Evolutionary conservation across 2,329 filamentous ascomycete species (phyloP).

Genomic region (Gliomastix tumulicola): DNA sequence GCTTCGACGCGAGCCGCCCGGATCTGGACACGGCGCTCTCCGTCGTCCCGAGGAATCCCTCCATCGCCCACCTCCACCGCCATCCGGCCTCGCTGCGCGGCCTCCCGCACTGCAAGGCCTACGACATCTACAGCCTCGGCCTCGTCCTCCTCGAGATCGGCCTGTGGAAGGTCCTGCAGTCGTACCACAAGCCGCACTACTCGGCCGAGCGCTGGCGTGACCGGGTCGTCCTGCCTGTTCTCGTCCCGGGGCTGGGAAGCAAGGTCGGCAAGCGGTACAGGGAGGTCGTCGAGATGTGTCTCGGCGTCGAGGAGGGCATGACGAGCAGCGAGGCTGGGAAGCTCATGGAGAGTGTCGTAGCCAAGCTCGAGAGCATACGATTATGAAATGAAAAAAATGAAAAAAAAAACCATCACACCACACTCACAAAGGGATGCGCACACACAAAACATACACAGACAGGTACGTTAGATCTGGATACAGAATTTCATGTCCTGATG

Average conservation of each 20-base stretch:
- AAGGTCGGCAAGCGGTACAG: constrained; percentile 32
- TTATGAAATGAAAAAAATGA: too few species aligned
- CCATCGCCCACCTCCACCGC: constrained; percentile 35
- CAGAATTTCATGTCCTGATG: too few species aligned
- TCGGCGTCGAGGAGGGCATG: constrained; percentile 27
- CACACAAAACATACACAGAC: too few species aligned
- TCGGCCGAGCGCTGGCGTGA: constrained; percentile 33
- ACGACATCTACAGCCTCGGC: constrained; percentile 46
- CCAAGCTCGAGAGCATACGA: constrained; percentile 27
- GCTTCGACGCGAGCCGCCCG: constrained; percentile 49
- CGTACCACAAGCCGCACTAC: constrained; percentile 32
- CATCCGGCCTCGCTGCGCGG: constrained; percentile 34
- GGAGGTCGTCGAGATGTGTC: constrained; percentile 32
- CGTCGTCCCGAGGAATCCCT: constrained; percentile 31
- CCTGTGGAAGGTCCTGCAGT: constrained; percentile 35
- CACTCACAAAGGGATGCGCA: too few species aligned
- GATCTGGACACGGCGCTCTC: constrained; percentile 43
- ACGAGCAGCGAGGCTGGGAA: constrained; percentile 25
- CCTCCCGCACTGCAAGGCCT: constrained; percentile 36
- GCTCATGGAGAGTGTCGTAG: constrained; percentile 34
- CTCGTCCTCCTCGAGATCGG: constrained; percentile 43
- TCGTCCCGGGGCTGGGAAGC: constrained; percentile 31
- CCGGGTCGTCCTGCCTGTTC: constrained; percentile 27
- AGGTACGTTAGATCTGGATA: too few species aligned
- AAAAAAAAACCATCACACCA: too few species aligned